Conservation (phyloP, 163 green algal genomes). For the Volvox carteri region DNA sequence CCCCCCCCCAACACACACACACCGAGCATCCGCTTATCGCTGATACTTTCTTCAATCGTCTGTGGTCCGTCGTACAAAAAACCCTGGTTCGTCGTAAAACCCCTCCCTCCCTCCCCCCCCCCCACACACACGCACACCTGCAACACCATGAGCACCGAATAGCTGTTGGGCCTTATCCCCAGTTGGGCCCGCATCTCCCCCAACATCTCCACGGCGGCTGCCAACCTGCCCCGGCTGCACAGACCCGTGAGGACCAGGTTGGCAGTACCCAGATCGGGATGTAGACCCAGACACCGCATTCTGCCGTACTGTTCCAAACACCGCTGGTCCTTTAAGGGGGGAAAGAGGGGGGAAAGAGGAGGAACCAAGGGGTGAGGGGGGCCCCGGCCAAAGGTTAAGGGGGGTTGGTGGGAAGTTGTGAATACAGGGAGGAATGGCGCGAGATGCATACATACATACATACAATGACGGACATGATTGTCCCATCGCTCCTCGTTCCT, state of each 20-base stretch:
- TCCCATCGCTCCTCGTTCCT: neutral
- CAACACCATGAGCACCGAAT: constrained; percentile 57
- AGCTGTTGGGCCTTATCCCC: constrained; percentile 49
- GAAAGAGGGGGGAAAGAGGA: too few relatives aligned
- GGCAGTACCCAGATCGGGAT: constrained; percentile 6
- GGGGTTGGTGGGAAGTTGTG: neutral
- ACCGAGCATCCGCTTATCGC: too few relatives aligned
- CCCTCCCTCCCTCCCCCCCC: too few relatives aligned
- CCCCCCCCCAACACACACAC: too few relatives aligned
- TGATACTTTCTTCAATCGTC: too few relatives aligned
- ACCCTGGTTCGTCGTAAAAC: too few relatives aligned
- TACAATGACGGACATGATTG: too few relatives aligned
- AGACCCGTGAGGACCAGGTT: constrained; percentile 58
- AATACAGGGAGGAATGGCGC: too few relatives aligned
- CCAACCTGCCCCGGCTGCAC: constrained; percentile 42
- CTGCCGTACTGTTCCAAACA: neutral
- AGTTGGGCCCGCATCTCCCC: neutral
- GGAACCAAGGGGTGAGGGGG: neutral
- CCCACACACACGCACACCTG: constrained; percentile 34
- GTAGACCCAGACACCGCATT: constrained; percentile 8
- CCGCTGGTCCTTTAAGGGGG: constrained; percentile 8
- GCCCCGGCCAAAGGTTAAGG: neutral
- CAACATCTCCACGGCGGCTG: constrained; percentile 55
- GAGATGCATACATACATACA: too few relatives aligned
- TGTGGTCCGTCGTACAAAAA: too few relatives aligned